These are phyloP conservation scores for Zelonia costaricensis DNA, from an alignment of 208 protist genomes.

Conservation along the genomic window DNA sequence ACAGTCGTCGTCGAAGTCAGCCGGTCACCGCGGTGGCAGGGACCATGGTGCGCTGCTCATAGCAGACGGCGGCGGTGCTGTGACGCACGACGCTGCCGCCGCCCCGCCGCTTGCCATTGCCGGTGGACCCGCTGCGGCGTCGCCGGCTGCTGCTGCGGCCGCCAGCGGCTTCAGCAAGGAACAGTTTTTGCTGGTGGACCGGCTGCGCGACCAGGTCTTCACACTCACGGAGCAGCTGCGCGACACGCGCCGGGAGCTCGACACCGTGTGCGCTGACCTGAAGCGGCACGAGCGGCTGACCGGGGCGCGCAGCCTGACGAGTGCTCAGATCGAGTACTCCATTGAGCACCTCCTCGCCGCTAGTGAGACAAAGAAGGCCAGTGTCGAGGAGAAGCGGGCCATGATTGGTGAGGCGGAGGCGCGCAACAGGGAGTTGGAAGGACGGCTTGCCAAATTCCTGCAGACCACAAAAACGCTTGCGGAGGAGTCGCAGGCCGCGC, in stretches of 20 bases:
- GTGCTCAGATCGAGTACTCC: conserved; percentile 67
- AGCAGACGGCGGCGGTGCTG: background rate
- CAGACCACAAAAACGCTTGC: conserved; percentile 42
- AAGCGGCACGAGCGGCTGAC: conserved; percentile 37
- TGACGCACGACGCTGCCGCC: background rate
- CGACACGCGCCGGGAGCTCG: conserved; percentile 52
- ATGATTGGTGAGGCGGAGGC: conserved; percentile 44
- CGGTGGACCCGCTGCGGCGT: background rate
- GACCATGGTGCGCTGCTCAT: background rate
- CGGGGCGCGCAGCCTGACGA: conserved; percentile 45
- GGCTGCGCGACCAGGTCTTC: conserved; percentile 66
- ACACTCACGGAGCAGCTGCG: conserved; percentile 65
- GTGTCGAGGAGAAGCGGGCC: conserved; percentile 42
- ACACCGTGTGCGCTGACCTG: conserved; percentile 44
- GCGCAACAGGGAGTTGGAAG: conserved; percentile 52
- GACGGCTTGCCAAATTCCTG: conserved; percentile 50
- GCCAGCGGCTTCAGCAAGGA: conserved; percentile 58
- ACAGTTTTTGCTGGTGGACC: conserved; percentile 65
- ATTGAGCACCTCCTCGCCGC: conserved; percentile 60
- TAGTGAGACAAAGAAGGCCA: conserved; percentile 40
- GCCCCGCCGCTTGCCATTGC: conserved; percentile 9
- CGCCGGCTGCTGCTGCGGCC: background rate
- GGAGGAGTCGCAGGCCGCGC: conserved; percentile 42
- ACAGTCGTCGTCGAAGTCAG: background rate
- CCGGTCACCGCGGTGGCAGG: background rate